Conservation (phyloP, 2,329 filamentous ascomycete species). For the Claviceps capensis region DNA sequence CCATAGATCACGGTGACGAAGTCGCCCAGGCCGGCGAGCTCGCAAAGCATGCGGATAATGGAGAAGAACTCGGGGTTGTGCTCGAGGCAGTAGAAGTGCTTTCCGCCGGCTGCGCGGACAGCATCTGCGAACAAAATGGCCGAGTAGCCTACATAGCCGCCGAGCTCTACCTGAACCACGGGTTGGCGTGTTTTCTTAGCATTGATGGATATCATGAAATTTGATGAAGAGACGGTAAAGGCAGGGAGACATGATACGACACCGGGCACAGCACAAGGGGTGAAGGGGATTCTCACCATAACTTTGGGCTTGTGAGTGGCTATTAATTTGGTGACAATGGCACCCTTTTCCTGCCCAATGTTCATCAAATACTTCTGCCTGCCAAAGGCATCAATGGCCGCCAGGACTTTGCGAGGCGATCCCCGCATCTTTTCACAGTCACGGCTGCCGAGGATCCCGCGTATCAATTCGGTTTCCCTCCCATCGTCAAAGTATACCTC, state of each 20-base stretch:
- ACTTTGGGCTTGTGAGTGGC: slow-evolving; percentile 47
- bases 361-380: slow-evolving; percentile 54
- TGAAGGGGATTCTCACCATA: slow-evolving; percentile 30
- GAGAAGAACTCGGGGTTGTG: slow-evolving; percentile 60
- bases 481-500: slow-evolving; percentile 50
- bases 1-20: slow-evolving; percentile 60
- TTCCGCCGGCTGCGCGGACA: slow-evolving; percentile 47
- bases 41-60: slow-evolving; percentile 53
- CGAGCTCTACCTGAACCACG: slow-evolving; percentile 47
- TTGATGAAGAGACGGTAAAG: too few relatives aligned
- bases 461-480: slow-evolving; percentile 58
- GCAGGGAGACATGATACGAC: neutral
- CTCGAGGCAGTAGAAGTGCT: slow-evolving; percentile 58
- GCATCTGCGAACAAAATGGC: slow-evolving; percentile 61
- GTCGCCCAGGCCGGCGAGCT: slow-evolving; percentile 59
- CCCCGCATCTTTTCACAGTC: slow-evolving; percentile 50
- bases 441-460: slow-evolving; percentile 50
- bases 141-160: slow-evolving; percentile 73
- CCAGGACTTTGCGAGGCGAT: slow-evolving; percentile 49
- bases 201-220: too few relatives aligned
- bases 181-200: neutral
- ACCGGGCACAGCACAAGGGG: neutral
- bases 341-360: slow-evolving; percentile 61
- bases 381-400: slow-evolving; percentile 54
- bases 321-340: slow-evolving; percentile 57